phyloP scores from a whole-genome alignment of 2,329 filamentous ascomycete genomes.

The Pseudomassariella vexata region DNA sequence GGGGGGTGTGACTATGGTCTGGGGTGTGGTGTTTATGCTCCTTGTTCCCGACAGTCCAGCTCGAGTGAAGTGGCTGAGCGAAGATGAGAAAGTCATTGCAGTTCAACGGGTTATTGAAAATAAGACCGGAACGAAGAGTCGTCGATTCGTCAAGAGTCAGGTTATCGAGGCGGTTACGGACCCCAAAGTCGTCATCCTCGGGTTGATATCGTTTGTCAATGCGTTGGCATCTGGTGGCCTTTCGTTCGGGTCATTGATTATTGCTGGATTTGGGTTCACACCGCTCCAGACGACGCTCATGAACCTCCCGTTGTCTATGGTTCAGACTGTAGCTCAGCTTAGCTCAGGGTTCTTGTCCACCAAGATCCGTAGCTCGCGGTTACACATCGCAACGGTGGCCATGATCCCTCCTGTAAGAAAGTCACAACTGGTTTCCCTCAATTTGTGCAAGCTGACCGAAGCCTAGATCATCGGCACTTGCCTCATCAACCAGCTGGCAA shows the following conservation, averaged over 20 bases:
- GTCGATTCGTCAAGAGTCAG: slow-evolving; percentile 14
- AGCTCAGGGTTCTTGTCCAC: slow-evolving; percentile 12
- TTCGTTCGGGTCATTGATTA: slow-evolving; percentile 18
- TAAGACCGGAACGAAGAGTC: slow-evolving; percentile 21
- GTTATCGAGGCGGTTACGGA: slow-evolving; percentile 16
- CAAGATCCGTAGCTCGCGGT: slow-evolving; percentile 17
- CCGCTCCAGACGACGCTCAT: slow-evolving; percentile 17
- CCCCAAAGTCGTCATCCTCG: slow-evolving; percentile 18
- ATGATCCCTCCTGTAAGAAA: slow-evolving; percentile 23
- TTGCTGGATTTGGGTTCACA: slow-evolving; percentile 19
- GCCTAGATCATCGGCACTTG: slow-evolving; percentile 25
- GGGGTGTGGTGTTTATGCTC: slow-evolving; percentile 12
- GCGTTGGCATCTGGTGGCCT: slow-evolving; percentile 18
- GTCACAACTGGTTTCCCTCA: too few species aligned
- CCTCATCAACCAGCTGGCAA: slow-evolving; percentile 22
- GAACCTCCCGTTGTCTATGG: slow-evolving; percentile 16
- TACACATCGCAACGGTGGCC: slow-evolving; percentile 20
- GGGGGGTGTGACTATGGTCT: slow-evolving; percentile 11
- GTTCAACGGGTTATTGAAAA: slow-evolving; percentile 22
- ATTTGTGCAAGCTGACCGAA: not conserved
- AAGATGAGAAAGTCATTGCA: slow-evolving; percentile 19
- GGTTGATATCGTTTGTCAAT: slow-evolving; percentile 19
- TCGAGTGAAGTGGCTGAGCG: slow-evolving; percentile 13
- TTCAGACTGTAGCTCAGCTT: slow-evolving; percentile 18
- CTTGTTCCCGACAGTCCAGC: slow-evolving; percentile 14